Base-by-base conservation (phyloP, 129 eudicot genomes). In the Flaveria linearis region DNA sequence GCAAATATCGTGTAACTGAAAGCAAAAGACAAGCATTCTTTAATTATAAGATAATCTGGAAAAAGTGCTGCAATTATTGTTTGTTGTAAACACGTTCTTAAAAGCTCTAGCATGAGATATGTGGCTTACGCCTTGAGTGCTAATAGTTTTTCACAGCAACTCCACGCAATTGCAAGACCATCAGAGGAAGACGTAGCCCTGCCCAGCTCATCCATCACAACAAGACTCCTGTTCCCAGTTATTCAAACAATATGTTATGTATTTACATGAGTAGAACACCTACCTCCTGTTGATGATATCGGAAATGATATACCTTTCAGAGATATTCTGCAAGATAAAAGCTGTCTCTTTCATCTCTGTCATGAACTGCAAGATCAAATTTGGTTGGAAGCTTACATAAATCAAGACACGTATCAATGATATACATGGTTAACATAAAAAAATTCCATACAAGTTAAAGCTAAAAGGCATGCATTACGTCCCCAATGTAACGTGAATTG, bases 281-380 rank as follows among this genome's bases (percentile, higher is more conserved):
- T 58, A 62, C 36, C 52, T 56, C 36, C 3, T n/a, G 33, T 22
- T 69, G 18, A 28, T 51, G 15, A 49, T 9, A 26, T 30, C 26
- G 17, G 10, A 17, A 30, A 5, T 78, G 23, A 46, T 80, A 39
- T 86, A 94, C 98, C 98, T 87, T 50, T 81, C 86, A 68, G 97
- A 82, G 74, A 85, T 88, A 84, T 94, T 94, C 81, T 94, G 98
- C 91, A 94, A 84, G 76, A 94, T 86, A 78, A 94, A 94, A 70
- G 97, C 97, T 0, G 97, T 94, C 82, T 94, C 98, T 83, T 84
- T 88, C 98, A 94, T 94, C 91, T 94, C 97, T 67, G 97, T 94
- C 98, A 91, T 94, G 81, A 91, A 94, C 98, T 94, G 96, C 81
- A 89, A 46, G 58, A 84, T 51, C 72, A 74, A 62, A 70, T 7